phyloP scores from a whole-genome alignment of 768 basidiomycete genomes.

The Obba rivulosa region DNA sequence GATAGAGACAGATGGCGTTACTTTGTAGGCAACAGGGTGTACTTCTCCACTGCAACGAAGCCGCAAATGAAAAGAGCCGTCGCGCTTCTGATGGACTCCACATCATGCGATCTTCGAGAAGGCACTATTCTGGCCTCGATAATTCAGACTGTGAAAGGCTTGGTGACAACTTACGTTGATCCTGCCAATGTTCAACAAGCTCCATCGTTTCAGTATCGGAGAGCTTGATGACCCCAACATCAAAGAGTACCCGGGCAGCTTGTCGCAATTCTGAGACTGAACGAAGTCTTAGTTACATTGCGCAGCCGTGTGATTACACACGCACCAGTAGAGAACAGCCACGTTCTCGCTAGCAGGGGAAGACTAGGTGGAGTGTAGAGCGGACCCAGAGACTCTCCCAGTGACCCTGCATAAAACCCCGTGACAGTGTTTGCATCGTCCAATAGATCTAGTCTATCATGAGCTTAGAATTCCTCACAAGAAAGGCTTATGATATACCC shows the following conservation, averaged over 20 bases:
- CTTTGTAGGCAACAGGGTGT: conserved; percentile 69
- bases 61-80: conserved; percentile 79
- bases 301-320: background rate
- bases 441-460: conserved; percentile 46
- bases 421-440: conserved; percentile 69
- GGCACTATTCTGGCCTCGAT: conserved; percentile 54
- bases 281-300: background rate
- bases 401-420: conserved; percentile 73
- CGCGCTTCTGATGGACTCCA: conserved; percentile 53
- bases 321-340: conserved; percentile 74
- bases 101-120: conserved; percentile 54
- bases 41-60: conserved; percentile 75
- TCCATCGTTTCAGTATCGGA: conserved; percentile 59
- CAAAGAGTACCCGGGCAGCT: conserved; percentile 74
- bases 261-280: conserved; percentile 65
- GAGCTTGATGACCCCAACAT: conserved; percentile 62
- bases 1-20: conserved; percentile 24
- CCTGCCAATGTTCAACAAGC: conserved; percentile 60
- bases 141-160: too few relatives aligned
- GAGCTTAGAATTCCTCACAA: background rate
- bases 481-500: conserved; percentile 34
- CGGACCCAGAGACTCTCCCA: conserved; percentile 56
- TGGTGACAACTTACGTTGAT: conserved; percentile 46
- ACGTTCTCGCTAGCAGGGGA: conserved; percentile 63
- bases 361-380: conserved; percentile 66